Evolutionary conservation across 116 monocot species (phyloP), one percentile per base, ranked within the genome.

Genomic region (Phalaenopsis hybrid): DNA sequence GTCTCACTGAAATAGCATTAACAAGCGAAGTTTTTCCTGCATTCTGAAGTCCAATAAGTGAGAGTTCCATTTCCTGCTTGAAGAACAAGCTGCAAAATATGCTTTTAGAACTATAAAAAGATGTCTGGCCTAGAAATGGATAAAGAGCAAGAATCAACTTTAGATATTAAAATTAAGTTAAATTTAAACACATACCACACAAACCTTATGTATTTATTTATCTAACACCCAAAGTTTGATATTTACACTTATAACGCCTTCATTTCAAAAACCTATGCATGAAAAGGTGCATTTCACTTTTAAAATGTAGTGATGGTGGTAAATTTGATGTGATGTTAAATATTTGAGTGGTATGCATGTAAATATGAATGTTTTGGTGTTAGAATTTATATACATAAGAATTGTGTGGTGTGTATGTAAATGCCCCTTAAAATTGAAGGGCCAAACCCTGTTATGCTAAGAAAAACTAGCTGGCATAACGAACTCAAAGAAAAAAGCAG

Each of bases 11-110:
- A 87, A 96, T 90, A 67, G 92, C 92, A 89, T 96, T 96, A 34
- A 96, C 94, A 78, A 96, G 92, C n/a, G 96, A 96, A 34, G 96
- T 94, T 74, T 96, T 96, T 80, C 96, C 96, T 52, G 94, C 96
- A 92, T 96, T 96, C 81, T 96, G 96, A 87, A 96, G 91, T 33
- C 94, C 96, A 65, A 96, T 90, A 37, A 96, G 90, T 10, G 96
- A 96, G 77, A 96, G 92, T 50, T 96, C 96, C 94, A 96, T 96
- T 87, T 96, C 96, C 84, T 91, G 96, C 65, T 94, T 92, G 81
- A 96, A 96, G 85, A 96, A 96, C 80, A 96, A 90, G 80, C 94
- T 96, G 88, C 73, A 82, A 8, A 57, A 74, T 58, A 81, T 57
- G 48, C 41, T 45, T 55, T 85, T 57, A 85, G 79, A 76, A 46